Percentiles rank a stretch among this genome's conserved stretches.
These are phyloP conservation scores for Apiotrichum siamense DNA, from an alignment of 1,284 basidiomycete genomes.

Conservation along the genomic window DNA sequence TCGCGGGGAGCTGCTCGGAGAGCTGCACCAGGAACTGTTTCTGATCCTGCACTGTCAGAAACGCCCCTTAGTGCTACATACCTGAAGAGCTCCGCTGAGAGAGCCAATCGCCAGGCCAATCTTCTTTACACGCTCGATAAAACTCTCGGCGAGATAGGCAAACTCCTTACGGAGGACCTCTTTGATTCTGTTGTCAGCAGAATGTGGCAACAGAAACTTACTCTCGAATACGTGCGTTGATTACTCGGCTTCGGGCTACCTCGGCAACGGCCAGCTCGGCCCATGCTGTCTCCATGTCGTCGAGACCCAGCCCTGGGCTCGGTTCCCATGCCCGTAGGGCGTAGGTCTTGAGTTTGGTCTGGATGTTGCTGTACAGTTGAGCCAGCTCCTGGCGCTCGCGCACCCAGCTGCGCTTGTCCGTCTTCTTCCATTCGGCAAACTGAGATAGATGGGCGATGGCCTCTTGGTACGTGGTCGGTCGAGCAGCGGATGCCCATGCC, in stretches of 20 bases:
- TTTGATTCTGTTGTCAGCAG: slow-evolving; percentile 62
- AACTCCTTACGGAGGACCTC: slow-evolving; percentile 77
- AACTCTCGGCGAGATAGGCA: slow-evolving; percentile 75
- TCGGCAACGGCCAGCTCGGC: slow-evolving; percentile 65
- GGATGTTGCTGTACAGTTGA: slow-evolving; percentile 85
- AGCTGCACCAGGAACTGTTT: slow-evolving; percentile 30
- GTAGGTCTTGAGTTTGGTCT: slow-evolving; percentile 91
- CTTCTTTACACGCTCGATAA: slow-evolving; percentile 64
- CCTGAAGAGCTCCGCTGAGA: slow-evolving; percentile 73
- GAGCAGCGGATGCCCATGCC: slow-evolving; percentile 59
- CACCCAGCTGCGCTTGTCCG: slow-evolving; percentile 78
- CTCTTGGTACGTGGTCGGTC: slow-evolving; percentile 70
- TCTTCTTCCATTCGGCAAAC: slow-evolving; percentile 79
- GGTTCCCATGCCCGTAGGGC: slow-evolving; percentile 76
- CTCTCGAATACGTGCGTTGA: slow-evolving; percentile 89
- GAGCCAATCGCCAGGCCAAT: slow-evolving; percentile 70
- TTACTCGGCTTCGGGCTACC: slow-evolving; percentile 68
- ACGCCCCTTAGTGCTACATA: slow-evolving; percentile 34
- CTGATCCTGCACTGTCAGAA: slow-evolving; percentile 32
- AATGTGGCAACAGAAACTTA: slow-evolving; percentile 47
- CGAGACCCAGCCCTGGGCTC: slow-evolving; percentile 60
- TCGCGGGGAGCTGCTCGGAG: slow-evolving; percentile 23
- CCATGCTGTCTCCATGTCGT: slow-evolving; percentile 79
- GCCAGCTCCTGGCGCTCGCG: slow-evolving; percentile 83
- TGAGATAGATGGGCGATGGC: slow-evolving; percentile 68